Conservation (phyloP, 306 rosid species). For the Lotus japonicus region DNA sequence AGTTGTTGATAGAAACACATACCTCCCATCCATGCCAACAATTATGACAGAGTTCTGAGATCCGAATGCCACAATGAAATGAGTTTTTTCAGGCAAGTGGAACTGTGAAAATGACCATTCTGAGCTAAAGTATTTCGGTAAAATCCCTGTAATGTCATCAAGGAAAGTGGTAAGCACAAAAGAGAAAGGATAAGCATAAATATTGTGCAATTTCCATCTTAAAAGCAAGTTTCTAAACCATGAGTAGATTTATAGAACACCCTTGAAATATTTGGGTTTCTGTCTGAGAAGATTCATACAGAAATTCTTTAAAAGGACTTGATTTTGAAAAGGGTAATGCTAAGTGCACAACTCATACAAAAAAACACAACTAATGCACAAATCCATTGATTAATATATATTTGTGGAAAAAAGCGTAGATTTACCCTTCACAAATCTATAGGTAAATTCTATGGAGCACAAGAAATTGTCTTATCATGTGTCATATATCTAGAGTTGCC, state of each 20-base stretch:
- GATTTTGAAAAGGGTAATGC: background rate
- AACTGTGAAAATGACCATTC: constrained; percentile 97
- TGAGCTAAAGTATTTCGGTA: constrained; percentile 97
- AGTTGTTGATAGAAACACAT: constrained; percentile 9
- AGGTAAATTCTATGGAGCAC: background rate
- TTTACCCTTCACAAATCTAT: background rate
- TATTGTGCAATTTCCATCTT: background rate
- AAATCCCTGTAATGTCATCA: constrained; percentile 47
- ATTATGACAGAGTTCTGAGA: constrained; percentile 59
- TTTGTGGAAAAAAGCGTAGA: background rate
- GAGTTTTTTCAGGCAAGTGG: constrained; percentile 68
- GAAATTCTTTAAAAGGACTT: background rate
- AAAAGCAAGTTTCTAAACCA: constrained; percentile 12
- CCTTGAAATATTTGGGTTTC: background rate
- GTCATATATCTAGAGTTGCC: background rate
- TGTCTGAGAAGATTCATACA: background rate
- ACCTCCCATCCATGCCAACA: constrained; percentile 95
- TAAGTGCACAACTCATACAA: background rate
- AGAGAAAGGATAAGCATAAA: background rate
- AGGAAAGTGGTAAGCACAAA: constrained; percentile 9
- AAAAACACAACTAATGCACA: background rate
- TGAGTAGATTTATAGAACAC: background rate
- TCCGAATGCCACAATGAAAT: constrained; percentile 83
- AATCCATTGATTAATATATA: background rate
- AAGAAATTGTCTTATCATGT: background rate